Conservation (phyloP, 179 eudicot genomes). For the Beta lomatogona region DNA sequence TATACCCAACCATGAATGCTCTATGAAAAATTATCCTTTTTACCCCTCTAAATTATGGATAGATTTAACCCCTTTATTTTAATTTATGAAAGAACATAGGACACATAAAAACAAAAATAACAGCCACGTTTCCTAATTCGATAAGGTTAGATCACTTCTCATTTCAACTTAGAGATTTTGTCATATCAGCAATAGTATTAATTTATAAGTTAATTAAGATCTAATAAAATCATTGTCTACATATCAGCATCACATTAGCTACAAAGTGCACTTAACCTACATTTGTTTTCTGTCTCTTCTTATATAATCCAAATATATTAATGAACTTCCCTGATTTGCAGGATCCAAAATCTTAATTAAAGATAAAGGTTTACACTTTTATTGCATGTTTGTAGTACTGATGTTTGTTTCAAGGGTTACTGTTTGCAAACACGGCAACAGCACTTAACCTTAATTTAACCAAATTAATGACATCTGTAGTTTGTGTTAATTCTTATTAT, state of each 20-base stretch:
- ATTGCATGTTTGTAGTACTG: not conserved
- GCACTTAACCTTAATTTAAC: constrained; percentile 8
- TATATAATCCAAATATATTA: constrained; percentile 7
- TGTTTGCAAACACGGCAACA: constrained; percentile 30
- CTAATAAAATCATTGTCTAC: constrained; percentile 1
- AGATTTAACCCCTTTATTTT: not conserved
- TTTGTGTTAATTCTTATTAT: constrained; percentile 7
- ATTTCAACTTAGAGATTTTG: constrained; percentile 16
- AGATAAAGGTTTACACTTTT: not conserved
- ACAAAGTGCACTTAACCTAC: constrained; percentile 11
- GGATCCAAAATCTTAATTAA: not conserved
- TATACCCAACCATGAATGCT: not conserved
- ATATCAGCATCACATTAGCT: not conserved
- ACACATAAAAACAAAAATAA: not conserved
- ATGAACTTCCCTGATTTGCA: constrained; percentile 3
- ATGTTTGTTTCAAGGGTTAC: constrained; percentile 30
- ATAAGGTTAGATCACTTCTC: constrained; percentile 15
- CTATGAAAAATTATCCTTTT: not conserved
- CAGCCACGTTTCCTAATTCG: constrained; percentile 25
- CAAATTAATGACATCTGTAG: constrained; percentile 16
- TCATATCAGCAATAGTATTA: constrained; percentile 8
- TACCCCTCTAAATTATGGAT: not conserved
- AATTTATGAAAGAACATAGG: not conserved
- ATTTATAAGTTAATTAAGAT: not conserved
- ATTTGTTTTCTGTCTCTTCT: not conserved